Percentiles rank a stretch among this genome's conserved stretches.
These are phyloP conservation scores for Ogataea hybrid DNA, from an alignment of 1,139 yeast genomes.

Conservation along the genomic window DNA sequence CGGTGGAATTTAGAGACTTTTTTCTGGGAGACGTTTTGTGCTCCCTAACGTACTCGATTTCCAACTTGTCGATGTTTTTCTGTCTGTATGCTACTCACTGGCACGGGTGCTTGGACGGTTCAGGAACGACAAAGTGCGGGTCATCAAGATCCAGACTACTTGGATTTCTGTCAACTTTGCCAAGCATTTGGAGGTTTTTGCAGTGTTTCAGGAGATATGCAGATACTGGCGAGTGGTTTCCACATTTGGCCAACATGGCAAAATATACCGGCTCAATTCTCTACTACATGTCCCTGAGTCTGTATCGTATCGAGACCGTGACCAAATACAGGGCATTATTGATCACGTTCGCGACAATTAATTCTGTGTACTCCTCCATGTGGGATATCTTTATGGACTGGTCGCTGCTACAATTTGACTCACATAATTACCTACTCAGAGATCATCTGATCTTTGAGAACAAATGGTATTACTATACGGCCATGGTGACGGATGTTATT, in stretches of 20 bases:
- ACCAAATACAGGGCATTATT: constrained; percentile 51
- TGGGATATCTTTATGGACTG: constrained; percentile 98
- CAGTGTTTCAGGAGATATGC: constrained; percentile 91
- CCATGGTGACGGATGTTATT: constrained; percentile 69
- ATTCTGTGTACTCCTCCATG: constrained; percentile 63
- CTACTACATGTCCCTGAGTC: constrained; percentile 73
- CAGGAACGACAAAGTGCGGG: constrained; percentile 57
- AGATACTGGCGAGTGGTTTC: constrained; percentile 95
- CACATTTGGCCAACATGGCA: constrained; percentile 88
- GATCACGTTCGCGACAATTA: constrained; percentile 70
- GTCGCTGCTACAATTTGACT: constrained; percentile 72
- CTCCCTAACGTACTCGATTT: constrained; percentile 82
- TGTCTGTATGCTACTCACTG: constrained; percentile 77
- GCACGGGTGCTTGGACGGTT: constrained; percentile 47
- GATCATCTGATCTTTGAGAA: constrained; percentile 64
- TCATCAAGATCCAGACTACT: constrained; percentile 71
- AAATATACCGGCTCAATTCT: constrained; percentile 68
- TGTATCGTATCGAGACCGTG: constrained; percentile 65
- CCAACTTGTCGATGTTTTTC: constrained; percentile 81
- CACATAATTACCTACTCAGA: constrained; percentile 61
- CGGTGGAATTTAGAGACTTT: constrained; percentile 94
- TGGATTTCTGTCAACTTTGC: constrained; percentile 83
- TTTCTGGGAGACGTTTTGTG: constrained; percentile 89
- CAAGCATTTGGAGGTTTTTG: constrained; percentile 85
- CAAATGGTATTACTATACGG: constrained; percentile 65